These are phyloP conservation scores for Ilex asprella DNA, from an alignment of 257 asterid genomes.

Conservation along the genomic window DNA sequence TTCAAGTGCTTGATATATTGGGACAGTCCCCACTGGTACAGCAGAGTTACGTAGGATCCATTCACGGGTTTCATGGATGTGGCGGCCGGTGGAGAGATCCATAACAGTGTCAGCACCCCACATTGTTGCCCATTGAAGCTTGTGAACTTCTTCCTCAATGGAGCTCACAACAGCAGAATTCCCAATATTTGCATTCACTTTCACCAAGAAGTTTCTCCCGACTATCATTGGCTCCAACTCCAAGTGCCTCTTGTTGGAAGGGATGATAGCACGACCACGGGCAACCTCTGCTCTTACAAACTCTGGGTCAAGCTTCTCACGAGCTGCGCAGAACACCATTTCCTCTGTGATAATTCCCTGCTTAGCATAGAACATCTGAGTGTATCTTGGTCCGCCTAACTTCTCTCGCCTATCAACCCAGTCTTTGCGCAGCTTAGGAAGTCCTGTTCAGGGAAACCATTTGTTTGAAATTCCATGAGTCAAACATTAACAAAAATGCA, in stretches of 20 bases:
- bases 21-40: constrained; percentile 94
- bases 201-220: constrained; percentile 92
- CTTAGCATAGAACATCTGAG: constrained; percentile 95
- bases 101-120: constrained; percentile 98
- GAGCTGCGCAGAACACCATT: constrained; percentile 93
- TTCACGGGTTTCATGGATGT: constrained; percentile 95
- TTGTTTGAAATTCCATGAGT: constrained; percentile 1
- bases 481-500: constrained; percentile 4
- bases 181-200: constrained; percentile 91
- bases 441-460: constrained; percentile 41
- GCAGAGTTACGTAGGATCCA: constrained; percentile 98
- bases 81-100: constrained; percentile 95
- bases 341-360: constrained; percentile 89
- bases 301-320: constrained; percentile 85
- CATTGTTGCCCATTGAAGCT: constrained; percentile 99
- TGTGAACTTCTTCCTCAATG: constrained; percentile 94
- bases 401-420: constrained; percentile 87
- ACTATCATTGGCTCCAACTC: constrained; percentile 95
- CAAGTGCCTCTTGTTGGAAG: constrained; percentile 83
- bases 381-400: constrained; percentile 68
- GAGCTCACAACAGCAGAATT: constrained; percentile 95
- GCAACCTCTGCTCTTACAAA: constrained; percentile 91
- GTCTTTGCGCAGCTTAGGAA: constrained; percentile 77
- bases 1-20: constrained; percentile 91
- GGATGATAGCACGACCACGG: constrained; percentile 97